A percentile compares a stretch with the other conserved stretches of the same genome.
Conservation (phyloP, 192 early-diverging fungal species). For the Coemansia sp. region DNA sequence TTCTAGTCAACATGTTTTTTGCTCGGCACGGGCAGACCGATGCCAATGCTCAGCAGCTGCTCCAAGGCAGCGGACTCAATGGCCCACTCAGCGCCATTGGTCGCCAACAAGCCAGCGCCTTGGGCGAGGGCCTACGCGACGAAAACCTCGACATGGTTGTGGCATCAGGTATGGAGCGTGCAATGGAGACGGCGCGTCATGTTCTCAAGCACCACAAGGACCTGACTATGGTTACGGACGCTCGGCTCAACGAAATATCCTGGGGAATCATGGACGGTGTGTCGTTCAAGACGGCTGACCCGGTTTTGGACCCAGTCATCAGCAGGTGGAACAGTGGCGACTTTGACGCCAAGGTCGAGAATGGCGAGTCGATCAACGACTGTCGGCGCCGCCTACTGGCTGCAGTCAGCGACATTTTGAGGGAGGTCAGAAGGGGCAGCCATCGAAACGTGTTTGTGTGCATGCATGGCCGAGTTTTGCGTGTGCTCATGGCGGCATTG, state of each 20-base stretch:
- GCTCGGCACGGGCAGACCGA: slow-evolving; percentile 48
- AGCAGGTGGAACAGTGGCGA: slow-evolving; percentile 27
- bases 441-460: slow-evolving; percentile 25
- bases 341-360: slow-evolving; percentile 30
- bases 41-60: slow-evolving; percentile 27
- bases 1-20: slow-evolving; percentile 19
- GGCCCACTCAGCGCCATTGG: slow-evolving; percentile 32
- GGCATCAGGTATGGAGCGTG: slow-evolving; percentile 30
- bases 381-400: slow-evolving; percentile 19
- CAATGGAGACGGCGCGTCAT: slow-evolving; percentile 30
- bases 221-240: slow-evolving; percentile 22
- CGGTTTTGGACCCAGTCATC: slow-evolving; percentile 8
- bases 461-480: slow-evolving; percentile 43
- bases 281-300: slow-evolving; percentile 8
- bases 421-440: neutral
- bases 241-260: slow-evolving; percentile 46
- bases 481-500: slow-evolving; percentile 43
- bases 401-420: slow-evolving; percentile 28
- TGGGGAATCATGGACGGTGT: slow-evolving; percentile 43
- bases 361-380: slow-evolving; percentile 45
- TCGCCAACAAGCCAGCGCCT: slow-evolving; percentile 18
- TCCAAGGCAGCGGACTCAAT: slow-evolving; percentile 39
- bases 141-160: slow-evolving; percentile 38
- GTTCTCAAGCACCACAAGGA: slow-evolving; percentile 24
- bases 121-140: slow-evolving; percentile 26